Base-by-base conservation (phyloP, 164 flowering plant genomes). In the Amborella trichopoda region DNA sequence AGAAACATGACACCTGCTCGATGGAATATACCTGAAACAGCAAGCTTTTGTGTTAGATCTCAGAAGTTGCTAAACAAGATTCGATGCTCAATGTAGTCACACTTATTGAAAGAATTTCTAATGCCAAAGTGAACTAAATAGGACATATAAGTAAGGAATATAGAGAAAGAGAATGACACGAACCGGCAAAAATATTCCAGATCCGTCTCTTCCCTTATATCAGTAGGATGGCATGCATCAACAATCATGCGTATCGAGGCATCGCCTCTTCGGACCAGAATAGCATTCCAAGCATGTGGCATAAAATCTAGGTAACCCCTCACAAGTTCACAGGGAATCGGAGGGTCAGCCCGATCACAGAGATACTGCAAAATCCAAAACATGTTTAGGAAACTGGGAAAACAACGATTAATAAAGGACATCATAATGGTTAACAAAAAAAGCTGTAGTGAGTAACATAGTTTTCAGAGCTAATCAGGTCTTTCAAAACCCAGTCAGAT, bases 151-250 rank as follows among this genome's bases (percentile, higher is more conserved):
- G 5, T 2, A n/a, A 6, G 33, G 33, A 18, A 40, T 22, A 23
- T 23, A 33, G 27, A 33, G 16, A 6, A 28, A 52, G 27, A 38
- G 6, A 54, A 33, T 54, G 5, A 87, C 37, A 38, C 16, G 8
- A 38, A 38, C 99, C 99, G 74, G 85, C 81, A 78, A 61, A 74
- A 73, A 49, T 64, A 84, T 59, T 93, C 95, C 23, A 73, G 75
- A 59, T 93, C 94, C 36, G 73, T 71, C 64, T 93, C 99, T 49
- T 80, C 91, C 49, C 95, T 69, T 38, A 87, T 79, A 62, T 93
- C 99, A 69, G 72, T 80, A 5, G 99, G 99, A 60, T 64, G 81
- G 51, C 99, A 93, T n/a, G 99, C 84, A 82, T 93, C 99, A 33
- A 87, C 91, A 27, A 87, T 52, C 95, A 87, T 82, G 6, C 96